Conservation (phyloP, 2,329 filamentous ascomycete genomes). For the Dothidotthia symphoricarpi region DNA sequence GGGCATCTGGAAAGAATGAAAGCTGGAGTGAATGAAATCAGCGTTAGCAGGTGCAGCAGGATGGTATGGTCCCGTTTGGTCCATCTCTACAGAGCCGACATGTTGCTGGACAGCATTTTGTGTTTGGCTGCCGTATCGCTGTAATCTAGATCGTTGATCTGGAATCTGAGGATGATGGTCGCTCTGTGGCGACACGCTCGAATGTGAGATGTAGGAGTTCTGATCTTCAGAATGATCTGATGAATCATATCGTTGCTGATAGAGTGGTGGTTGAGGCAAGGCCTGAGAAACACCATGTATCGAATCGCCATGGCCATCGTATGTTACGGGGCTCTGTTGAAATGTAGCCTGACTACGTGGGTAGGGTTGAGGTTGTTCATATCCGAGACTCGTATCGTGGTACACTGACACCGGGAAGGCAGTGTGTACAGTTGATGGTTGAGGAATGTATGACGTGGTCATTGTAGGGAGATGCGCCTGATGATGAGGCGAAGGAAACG, state of each 20-base stretch:
- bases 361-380: constrained; percentile 24
- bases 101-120: constrained; percentile 21
- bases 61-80: constrained; percentile 22
- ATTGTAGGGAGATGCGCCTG: constrained; percentile 29
- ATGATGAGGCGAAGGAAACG: constrained; percentile 31
- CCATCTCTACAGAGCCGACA: constrained; percentile 19
- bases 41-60: constrained; percentile 24
- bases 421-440: constrained; percentile 29
- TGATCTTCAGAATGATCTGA: constrained; percentile 23
- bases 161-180: constrained; percentile 26
- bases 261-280: constrained; percentile 21
- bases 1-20: constrained; percentile 37
- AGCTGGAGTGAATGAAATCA: constrained; percentile 31
- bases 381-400: constrained; percentile 18
- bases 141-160: constrained; percentile 19
- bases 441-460: constrained; percentile 35
- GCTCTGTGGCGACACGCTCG: constrained; percentile 21
- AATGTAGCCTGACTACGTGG: constrained; percentile 21
- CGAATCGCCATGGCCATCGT: constrained; percentile 19
- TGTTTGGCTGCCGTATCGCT: constrained; percentile 26
- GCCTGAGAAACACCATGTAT: constrained; percentile 23
- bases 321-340: constrained; percentile 28
- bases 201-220: constrained; percentile 19
- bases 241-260: constrained; percentile 24
- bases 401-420: constrained; percentile 23